Percentiles rank a stretch among this genome's conserved stretches.
These are phyloP conservation scores for Ceratobasidium sp. DNA, from an alignment of 1,284 basidiomycete genomes.

Conservation along the genomic window DNA sequence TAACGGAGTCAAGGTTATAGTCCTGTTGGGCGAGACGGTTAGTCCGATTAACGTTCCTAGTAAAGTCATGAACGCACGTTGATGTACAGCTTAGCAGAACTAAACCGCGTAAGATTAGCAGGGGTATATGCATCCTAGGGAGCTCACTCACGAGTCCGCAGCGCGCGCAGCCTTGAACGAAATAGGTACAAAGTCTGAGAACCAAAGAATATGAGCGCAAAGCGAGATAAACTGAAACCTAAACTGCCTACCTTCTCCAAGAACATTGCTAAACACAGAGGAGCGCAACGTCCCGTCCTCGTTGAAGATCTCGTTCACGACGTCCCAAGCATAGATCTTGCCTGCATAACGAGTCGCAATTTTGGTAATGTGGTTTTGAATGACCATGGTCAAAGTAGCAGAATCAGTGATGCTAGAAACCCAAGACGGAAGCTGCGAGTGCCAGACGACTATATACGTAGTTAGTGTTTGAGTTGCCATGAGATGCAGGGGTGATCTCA, in stretches of 20 bases:
- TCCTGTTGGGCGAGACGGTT: conserved; percentile 1
- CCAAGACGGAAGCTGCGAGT: conserved; percentile 36
- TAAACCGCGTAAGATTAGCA: neutral
- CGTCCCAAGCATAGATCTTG: conserved; percentile 40
- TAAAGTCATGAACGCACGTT: conserved; percentile 32
- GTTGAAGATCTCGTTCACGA: conserved; percentile 43
- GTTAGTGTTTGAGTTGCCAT: neutral
- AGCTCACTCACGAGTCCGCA: conserved; percentile 20
- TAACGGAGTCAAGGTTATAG: conserved; percentile 43
- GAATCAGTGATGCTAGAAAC: conserved; percentile 38
- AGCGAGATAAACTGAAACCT: neutral
- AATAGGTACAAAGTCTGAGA: conserved; percentile 49
- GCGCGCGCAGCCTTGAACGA: conserved; percentile 49
- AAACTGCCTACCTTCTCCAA: conserved; percentile 36
- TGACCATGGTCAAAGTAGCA: conserved; percentile 24
- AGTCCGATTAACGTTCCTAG: too few relatives aligned
- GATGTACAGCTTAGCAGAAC: conserved; percentile 51
- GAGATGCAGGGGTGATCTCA: neutral
- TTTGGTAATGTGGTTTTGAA: conserved; percentile 39
- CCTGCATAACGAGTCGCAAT: conserved; percentile 32
- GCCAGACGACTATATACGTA: conserved; percentile 32
- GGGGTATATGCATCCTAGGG: too few relatives aligned
- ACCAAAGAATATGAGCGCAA: neutral
- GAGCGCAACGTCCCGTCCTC: conserved; percentile 47
- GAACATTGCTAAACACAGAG: conserved; percentile 42